Percentiles rank a stretch among this genome's conserved stretches.
phyloP scores from a whole-genome alignment of 2,329 filamentous ascomycete genomes.

The Pseudogymnoascus sp. region DNA sequence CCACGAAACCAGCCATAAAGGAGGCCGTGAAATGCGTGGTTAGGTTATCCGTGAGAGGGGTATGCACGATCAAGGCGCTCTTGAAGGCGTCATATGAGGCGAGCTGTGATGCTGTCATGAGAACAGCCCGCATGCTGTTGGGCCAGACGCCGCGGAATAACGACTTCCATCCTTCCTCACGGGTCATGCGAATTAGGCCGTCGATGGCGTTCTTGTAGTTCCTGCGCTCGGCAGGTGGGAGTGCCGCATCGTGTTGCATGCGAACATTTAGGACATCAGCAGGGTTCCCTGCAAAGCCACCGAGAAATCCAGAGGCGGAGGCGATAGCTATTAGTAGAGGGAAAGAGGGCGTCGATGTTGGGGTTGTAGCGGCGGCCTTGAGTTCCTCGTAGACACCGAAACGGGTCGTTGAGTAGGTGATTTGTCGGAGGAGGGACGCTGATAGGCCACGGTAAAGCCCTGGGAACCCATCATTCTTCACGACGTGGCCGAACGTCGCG shows the following conservation, averaged over 20 bases:
- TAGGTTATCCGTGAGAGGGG: constrained; percentile 59
- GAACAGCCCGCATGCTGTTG: constrained; percentile 70
- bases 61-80: constrained; percentile 54
- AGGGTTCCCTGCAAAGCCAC: constrained; percentile 85
- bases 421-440: constrained; percentile 83
- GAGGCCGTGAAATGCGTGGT: constrained; percentile 71
- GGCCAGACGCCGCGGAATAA: constrained; percentile 82
- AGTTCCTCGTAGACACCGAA: constrained; percentile 96
- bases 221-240: constrained; percentile 63
- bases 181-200: constrained; percentile 78
- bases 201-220: constrained; percentile 88
- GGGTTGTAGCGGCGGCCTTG: constrained; percentile 58
- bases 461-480: constrained; percentile 63
- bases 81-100: constrained; percentile 83
- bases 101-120: constrained; percentile 80
- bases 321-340: constrained; percentile 75
- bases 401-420: constrained; percentile 91
- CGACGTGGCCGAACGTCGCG: constrained; percentile 75
- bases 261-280: constrained; percentile 96
- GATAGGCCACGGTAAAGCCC: constrained; percentile 89
- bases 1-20: constrained; percentile 71
- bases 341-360: constrained; percentile 53
- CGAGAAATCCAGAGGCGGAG: constrained; percentile 73
- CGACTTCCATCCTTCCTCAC: constrained; percentile 66
- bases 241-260: constrained; percentile 87